phyloP scores from a whole-genome alignment of 2,329 filamentous ascomycete species.

The Thermomyces lanuginosus region DNA sequence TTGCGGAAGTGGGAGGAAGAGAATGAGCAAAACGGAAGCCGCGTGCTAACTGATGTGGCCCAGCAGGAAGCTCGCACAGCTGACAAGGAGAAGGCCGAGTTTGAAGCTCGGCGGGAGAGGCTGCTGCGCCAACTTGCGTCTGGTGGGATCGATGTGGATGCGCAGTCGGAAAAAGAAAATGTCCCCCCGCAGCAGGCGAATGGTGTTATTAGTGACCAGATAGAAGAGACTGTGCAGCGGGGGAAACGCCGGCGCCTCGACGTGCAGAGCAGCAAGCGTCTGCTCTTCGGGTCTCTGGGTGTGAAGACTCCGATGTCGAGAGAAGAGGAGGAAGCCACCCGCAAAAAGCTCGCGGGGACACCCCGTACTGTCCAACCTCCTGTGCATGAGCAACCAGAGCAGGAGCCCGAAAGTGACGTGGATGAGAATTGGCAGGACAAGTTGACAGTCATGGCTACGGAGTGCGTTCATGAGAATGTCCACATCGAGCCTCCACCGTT shows the following conservation, averaged over 20 bases:
- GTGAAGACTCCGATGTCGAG: slow-evolving; percentile 52
- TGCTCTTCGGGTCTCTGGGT: slow-evolving; percentile 58
- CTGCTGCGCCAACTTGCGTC: slow-evolving; percentile 36
- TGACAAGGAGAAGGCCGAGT: slow-evolving; percentile 29
- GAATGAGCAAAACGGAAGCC: slow-evolving; percentile 12
- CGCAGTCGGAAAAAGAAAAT: slow-evolving; percentile 16
- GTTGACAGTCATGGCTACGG: slow-evolving; percentile 61
- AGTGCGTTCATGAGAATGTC: slow-evolving; percentile 48
- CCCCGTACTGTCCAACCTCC: slow-evolving; percentile 9
- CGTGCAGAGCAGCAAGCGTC: slow-evolving; percentile 46
- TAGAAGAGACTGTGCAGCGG: neutral
- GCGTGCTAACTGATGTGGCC: slow-evolving; percentile 10
- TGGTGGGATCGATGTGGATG: slow-evolving; percentile 36
- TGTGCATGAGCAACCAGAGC: slow-evolving; percentile 11
- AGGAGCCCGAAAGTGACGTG: slow-evolving; percentile 27
- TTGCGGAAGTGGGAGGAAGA: slow-evolving; percentile 24
- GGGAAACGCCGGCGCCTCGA: slow-evolving; percentile 31
- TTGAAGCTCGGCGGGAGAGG: slow-evolving; percentile 35
- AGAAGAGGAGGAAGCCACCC: slow-evolving; percentile 48
- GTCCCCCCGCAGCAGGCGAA: slow-evolving; percentile 9
- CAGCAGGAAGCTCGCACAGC: slow-evolving; percentile 8
- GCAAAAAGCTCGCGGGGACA: slow-evolving; percentile 40
- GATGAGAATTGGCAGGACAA: slow-evolving; percentile 56
- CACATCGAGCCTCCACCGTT: slow-evolving; percentile 9
- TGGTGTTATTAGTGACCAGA: too few relatives aligned